Conservation (phyloP, 768 basidiomycete species). For the Russula sp. region DNA sequence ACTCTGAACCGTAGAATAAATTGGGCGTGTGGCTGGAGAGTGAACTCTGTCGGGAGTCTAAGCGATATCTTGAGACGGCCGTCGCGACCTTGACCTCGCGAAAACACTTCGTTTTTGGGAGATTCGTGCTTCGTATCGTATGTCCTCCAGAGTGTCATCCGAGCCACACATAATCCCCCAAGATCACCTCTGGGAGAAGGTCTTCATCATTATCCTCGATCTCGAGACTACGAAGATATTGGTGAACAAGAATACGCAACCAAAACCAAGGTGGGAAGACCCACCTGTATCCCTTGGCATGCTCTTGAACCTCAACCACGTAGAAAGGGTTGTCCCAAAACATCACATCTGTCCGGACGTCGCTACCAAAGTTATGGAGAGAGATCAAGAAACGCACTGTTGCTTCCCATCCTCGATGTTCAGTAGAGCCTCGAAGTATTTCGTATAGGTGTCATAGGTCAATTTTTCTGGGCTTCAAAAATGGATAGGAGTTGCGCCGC, state of each 20-base stretch:
- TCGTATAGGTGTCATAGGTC: conserved; percentile 10
- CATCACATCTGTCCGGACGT: conserved; percentile 35
- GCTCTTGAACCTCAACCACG: conserved; percentile 2
- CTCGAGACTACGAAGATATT: conserved; percentile 2
- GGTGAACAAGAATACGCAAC: neutral
- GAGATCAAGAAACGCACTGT: conserved; percentile 42
- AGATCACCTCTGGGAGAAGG: conserved; percentile 15
- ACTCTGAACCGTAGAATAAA: conserved; percentile 55
- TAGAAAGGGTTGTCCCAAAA: conserved; percentile 7
- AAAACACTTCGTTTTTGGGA: neutral
- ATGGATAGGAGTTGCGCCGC: neutral
- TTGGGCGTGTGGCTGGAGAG: conserved; percentile 37
- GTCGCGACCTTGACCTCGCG: neutral
- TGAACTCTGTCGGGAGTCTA: conserved; percentile 46
- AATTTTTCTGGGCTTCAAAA: neutral
- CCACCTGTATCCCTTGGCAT: neutral
- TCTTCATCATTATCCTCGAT: conserved; percentile 20
- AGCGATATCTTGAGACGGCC: conserved; percentile 49
- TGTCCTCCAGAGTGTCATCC: conserved; percentile 21
- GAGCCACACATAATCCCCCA: conserved; percentile 21
- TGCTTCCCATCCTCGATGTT: conserved; percentile 41
- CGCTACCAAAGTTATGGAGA: conserved; percentile 25
- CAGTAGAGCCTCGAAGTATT: conserved; percentile 18
- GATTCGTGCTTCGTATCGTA: conserved; percentile 23
- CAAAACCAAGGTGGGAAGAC: neutral